A percentile compares a stretch with the other conserved stretches of the same genome.
These are phyloP conservation scores for Diaporthe humulicola DNA, from an alignment of 2,329 filamentous ascomycete genomes.

Conservation along the genomic window DNA sequence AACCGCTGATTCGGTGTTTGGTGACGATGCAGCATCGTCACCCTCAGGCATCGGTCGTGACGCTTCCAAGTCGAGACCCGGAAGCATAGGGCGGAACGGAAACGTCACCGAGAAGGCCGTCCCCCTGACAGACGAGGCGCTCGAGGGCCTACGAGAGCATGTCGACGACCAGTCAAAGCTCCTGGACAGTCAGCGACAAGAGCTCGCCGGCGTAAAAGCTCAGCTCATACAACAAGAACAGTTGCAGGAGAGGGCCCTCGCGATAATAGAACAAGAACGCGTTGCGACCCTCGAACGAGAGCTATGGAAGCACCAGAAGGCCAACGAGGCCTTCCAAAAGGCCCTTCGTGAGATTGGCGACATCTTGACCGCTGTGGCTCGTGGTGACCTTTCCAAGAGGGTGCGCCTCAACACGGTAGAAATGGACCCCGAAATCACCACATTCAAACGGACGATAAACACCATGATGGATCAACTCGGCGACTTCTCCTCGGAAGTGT, in stretches of 20 bases:
- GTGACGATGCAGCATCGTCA: constrained; percentile 65
- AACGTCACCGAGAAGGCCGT: constrained; percentile 53
- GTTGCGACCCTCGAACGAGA: constrained; percentile 92
- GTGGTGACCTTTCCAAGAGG: constrained; percentile 96
- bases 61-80: constrained; percentile 43
- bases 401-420: constrained; percentile 95
- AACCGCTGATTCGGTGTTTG: constrained; percentile 74
- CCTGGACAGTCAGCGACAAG: constrained; percentile 87
- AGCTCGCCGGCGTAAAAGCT: constrained; percentile 86
- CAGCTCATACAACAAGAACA: constrained; percentile 89
- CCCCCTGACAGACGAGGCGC: constrained; percentile 83
- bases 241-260: constrained; percentile 85
- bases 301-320: constrained; percentile 96
- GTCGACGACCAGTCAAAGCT: constrained; percentile 94
- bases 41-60: constrained; percentile 57
- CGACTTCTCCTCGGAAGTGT: constrained; percentile 96
- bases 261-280: constrained; percentile 86
- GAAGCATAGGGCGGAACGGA: constrained; percentile 46
- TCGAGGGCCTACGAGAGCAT: constrained; percentile 88
- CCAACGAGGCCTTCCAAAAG: constrained; percentile 98
- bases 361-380: constrained; percentile 95
- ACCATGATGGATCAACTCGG: constrained; percentile 99
- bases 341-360: constrained; percentile 96
- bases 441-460: constrained; percentile 98
- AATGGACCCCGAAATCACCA: constrained; percentile 98